phyloP scores from a whole-genome alignment of 495 filamentous ascomycete species.

The Zalerion maritima region DNA sequence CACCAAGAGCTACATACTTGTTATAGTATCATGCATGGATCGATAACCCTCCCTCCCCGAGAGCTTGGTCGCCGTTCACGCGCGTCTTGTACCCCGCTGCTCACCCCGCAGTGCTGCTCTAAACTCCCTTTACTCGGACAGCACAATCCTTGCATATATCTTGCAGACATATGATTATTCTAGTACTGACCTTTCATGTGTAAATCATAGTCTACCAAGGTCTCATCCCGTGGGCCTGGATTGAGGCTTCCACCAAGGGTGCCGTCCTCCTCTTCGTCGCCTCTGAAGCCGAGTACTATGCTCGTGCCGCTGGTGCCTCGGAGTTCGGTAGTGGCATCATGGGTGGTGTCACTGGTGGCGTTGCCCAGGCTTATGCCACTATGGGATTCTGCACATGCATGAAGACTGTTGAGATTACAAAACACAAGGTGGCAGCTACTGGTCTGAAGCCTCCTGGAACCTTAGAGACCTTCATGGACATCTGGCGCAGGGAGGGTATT shows the following conservation, averaged over 20 bases:
- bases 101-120: too few relatives aligned
- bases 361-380: constrained; percentile 95
- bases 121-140: too few relatives aligned
- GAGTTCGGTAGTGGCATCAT: constrained; percentile 79
- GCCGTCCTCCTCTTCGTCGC: constrained; percentile 98
- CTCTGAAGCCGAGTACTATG: constrained; percentile 92
- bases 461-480: constrained; percentile 89
- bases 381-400: constrained; percentile 99
- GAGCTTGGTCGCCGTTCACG: too few relatives aligned
- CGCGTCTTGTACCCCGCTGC: too few relatives aligned
- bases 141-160: constrained; percentile 8
- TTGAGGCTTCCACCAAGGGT: constrained; percentile 98
- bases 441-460: constrained; percentile 79
- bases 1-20: too few relatives aligned
- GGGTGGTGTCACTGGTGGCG: constrained; percentile 86
- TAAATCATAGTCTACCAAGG: constrained; percentile 78
- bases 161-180: too few relatives aligned
- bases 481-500: constrained; percentile 89
- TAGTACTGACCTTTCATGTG: too few relatives aligned
- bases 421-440: constrained; percentile 77
- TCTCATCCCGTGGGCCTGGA: constrained; percentile 99
- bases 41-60: too few relatives aligned
- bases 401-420: constrained; percentile 99
- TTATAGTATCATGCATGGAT: too few relatives aligned
- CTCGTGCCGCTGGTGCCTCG: constrained; percentile 61